Evolutionary conservation across 2,329 filamentous ascomycete genomes (phyloP).

Genomic region (Periconia macrospinosa): DNA sequence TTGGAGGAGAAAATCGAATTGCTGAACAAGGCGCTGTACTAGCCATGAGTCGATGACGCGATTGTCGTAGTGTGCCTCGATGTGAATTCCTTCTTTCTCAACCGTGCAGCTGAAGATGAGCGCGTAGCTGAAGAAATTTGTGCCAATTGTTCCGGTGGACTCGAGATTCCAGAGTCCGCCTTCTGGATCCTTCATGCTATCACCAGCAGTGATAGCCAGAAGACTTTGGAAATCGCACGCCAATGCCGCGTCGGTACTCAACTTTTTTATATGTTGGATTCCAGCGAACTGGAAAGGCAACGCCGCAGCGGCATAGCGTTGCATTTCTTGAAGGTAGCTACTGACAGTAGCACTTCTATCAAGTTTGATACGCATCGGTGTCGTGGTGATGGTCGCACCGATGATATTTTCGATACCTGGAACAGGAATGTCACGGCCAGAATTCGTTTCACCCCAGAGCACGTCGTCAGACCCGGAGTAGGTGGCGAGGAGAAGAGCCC

Average conservation of each 20-base stretch:
- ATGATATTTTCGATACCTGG: conserved; percentile 42
- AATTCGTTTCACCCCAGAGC: conserved; percentile 49
- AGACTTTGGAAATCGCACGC: conserved; percentile 53
- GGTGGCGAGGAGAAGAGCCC: conserved; percentile 49
- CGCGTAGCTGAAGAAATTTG: conserved; percentile 41
- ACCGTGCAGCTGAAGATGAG: conserved; percentile 37
- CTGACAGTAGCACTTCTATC: conserved; percentile 29
- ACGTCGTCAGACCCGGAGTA: conserved; percentile 53
- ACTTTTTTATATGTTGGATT: conserved; percentile 49
- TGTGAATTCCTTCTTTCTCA: conserved; percentile 16
- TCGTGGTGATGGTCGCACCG: conserved; percentile 45
- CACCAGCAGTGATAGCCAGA: conserved; percentile 45
- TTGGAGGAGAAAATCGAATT: conserved; percentile 32
- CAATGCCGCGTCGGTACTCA: conserved; percentile 42
- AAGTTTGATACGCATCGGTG: conserved; percentile 47
- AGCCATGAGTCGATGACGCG: conserved; percentile 32
- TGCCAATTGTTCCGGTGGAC: conserved; percentile 34
- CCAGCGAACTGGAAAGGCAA: conserved; percentile 44
- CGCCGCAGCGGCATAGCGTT: conserved; percentile 28
- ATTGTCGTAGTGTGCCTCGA: conserved; percentile 35
- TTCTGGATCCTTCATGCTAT: conserved; percentile 30
- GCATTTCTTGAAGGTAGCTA: conserved; percentile 32
- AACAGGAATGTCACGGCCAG: conserved; percentile 40
- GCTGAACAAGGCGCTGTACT: conserved; percentile 26
- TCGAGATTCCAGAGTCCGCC: conserved; percentile 35